Percentiles rank a stretch among this genome's conserved stretches.
Evolutionary conservation across 202 grass and related monocot species (phyloP).

Genomic region (Schoenoplectus triqueter): DNA sequence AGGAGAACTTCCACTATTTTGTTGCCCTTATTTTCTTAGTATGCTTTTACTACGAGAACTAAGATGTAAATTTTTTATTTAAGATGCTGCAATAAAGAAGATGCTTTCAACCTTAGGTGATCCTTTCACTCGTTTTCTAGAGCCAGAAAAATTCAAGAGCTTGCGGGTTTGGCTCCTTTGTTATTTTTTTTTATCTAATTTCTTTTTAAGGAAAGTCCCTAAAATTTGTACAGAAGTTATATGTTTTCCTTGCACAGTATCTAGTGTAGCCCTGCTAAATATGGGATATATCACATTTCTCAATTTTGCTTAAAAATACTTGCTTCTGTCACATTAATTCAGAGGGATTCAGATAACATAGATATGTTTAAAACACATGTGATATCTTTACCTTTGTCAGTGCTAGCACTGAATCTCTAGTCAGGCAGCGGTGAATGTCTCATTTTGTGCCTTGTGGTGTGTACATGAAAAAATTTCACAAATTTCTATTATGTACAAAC

Average conservation of each 20-base stretch:
- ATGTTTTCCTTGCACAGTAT: background rate
- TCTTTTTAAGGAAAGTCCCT: background rate
- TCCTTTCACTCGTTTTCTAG: constrained; percentile 94
- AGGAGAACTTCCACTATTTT: background rate
- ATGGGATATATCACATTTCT: background rate
- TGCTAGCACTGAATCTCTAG: background rate
- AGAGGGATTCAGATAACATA: background rate
- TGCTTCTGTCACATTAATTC: background rate
- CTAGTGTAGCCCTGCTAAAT: background rate
- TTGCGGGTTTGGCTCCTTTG: constrained; percentile 70
- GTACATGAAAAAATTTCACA: constrained; percentile 17
- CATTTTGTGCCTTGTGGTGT: background rate
- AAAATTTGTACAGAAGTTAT: background rate
- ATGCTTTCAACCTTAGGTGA: constrained; percentile 90
- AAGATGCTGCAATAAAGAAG: constrained; percentile 92
- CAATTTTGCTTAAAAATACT: background rate
- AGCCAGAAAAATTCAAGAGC: constrained; percentile 97
- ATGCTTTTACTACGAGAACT: constrained; percentile 21
- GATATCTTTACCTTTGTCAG: constrained; percentile 9
- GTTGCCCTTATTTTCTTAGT: background rate
- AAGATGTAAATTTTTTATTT: constrained; percentile 28
- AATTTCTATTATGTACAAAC: constrained; percentile 9
- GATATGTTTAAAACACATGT: background rate
- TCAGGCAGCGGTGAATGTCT: background rate
- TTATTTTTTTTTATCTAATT: constrained; percentile 21